Evolutionary conservation across 176 grass and related monocot species (phyloP).

Genomic region (Avena atlantica): DNA sequence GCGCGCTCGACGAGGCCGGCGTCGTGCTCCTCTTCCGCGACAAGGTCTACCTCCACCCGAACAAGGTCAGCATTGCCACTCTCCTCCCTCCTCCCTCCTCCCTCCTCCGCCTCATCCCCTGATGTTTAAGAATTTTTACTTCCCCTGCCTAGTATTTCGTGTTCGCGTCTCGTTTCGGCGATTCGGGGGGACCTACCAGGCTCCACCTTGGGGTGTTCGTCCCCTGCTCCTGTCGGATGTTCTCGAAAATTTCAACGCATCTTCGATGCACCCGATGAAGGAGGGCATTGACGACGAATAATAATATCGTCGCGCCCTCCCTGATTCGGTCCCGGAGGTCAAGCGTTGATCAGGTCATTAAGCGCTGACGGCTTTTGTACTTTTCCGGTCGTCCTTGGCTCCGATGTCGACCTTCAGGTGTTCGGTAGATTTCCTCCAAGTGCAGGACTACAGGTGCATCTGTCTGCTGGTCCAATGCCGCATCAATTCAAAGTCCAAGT

Average conservation of each 20-base stretch:
- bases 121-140: neutral
- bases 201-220: neutral
- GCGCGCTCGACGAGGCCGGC: slow-evolving; percentile 88
- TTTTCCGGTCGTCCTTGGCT: neutral
- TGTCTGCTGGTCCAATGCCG: slow-evolving; percentile 16
- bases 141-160: neutral
- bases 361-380: slow-evolving; percentile 9
- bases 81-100: too few species aligned
- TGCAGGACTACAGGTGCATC: slow-evolving; percentile 6
- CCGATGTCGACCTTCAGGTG: neutral
- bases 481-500: neutral
- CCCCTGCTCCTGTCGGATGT: neutral
- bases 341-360: too few species aligned
- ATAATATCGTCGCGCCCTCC: neutral
- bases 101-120: neutral
- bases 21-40: slow-evolving; percentile 90
- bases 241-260: neutral
- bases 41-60: slow-evolving; percentile 91
- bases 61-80: slow-evolving; percentile 70
- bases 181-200: neutral
- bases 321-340: neutral
- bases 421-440: slow-evolving; percentile 28
- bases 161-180: neutral
- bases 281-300: neutral
- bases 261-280: slow-evolving; percentile 26